A percentile compares a stretch with the other conserved stretches of the same genome.
Evolutionary conservation across 176 grass and related monocot genomes (phyloP).

Genomic region (Avena insularis): DNA sequence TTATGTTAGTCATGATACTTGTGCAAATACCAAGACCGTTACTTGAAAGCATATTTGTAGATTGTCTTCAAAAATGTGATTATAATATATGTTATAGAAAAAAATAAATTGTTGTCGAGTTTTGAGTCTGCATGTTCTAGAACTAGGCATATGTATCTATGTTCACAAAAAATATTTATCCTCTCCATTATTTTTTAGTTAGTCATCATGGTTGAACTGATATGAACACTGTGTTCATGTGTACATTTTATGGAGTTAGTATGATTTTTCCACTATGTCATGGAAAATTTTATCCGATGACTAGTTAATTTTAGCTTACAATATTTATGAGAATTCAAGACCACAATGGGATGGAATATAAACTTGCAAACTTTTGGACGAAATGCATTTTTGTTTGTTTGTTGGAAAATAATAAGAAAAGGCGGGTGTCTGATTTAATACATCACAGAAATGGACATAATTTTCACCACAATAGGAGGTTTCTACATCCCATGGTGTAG

Average conservation of each 20-base stretch:
- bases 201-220: not conserved
- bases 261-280: not conserved
- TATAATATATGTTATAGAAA: not conserved
- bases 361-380: not conserved
- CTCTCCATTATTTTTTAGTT: not conserved
- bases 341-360: not conserved
- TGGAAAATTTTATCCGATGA: not conserved
- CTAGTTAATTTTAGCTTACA: not conserved
- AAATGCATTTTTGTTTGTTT: not conserved
- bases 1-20: not conserved
- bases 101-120: not conserved
- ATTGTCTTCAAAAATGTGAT: not conserved
- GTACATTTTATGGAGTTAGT: not conserved
- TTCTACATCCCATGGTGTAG: not conserved
- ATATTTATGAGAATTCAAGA: not conserved
- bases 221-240: not conserved
- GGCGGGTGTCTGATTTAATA: not conserved
- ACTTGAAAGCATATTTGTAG: not conserved
- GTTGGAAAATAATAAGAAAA: not conserved
- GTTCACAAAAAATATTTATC: not conserved
- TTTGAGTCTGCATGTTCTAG: not conserved
- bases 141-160: not conserved
- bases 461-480: not conserved
- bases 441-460: not conserved
- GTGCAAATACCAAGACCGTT: not conserved